These are phyloP conservation scores for Tilletia walkeri DNA, from an alignment of 1,284 basidiomycete species.

Conservation along the genomic window DNA sequence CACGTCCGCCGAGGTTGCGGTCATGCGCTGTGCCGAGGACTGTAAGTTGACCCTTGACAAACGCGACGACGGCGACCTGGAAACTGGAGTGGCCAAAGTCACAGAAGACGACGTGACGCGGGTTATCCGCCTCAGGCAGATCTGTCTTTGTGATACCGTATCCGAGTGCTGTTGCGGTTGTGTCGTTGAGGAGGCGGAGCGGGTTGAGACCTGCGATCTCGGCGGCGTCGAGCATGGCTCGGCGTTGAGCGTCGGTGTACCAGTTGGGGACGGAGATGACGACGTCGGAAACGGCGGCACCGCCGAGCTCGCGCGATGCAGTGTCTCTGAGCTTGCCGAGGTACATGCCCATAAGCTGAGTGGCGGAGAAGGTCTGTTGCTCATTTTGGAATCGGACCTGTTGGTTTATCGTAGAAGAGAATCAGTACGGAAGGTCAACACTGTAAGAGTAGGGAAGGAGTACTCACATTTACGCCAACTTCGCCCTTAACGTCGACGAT, in stretches of 20 bases:
- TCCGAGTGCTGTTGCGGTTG: conserved; percentile 52
- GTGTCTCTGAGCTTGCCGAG: conserved; percentile 54
- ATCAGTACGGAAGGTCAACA: neutral
- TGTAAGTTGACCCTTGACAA: conserved; percentile 55
- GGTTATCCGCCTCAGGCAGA: conserved; percentile 52
- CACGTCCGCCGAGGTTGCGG: conserved; percentile 55
- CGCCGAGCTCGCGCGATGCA: conserved; percentile 48
- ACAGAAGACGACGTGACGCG: conserved; percentile 54
- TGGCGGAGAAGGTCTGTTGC: conserved; percentile 52
- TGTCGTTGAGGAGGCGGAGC: conserved; percentile 54
- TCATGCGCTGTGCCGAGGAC: conserved; percentile 51
- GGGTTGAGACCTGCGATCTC: conserved; percentile 55
- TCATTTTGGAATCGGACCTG: conserved; percentile 48
- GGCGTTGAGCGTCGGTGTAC: conserved; percentile 54
- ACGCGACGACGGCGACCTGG: conserved; percentile 54
- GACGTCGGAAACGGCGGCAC: conserved; percentile 51
- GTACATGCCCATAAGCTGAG: conserved; percentile 55
- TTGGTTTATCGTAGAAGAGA: neutral
- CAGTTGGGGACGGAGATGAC: conserved; percentile 54
- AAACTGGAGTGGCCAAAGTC: conserved; percentile 55
- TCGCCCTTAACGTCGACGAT: conserved; percentile 53
- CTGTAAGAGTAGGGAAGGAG: neutral
- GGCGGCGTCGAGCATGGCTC: conserved; percentile 52
- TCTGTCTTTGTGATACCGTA: conserved; percentile 56
- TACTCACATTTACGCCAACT: conserved; percentile 48